phyloP scores from a whole-genome alignment of 345 rosid genomes.

The Eucalyptus pauciflora region DNA sequence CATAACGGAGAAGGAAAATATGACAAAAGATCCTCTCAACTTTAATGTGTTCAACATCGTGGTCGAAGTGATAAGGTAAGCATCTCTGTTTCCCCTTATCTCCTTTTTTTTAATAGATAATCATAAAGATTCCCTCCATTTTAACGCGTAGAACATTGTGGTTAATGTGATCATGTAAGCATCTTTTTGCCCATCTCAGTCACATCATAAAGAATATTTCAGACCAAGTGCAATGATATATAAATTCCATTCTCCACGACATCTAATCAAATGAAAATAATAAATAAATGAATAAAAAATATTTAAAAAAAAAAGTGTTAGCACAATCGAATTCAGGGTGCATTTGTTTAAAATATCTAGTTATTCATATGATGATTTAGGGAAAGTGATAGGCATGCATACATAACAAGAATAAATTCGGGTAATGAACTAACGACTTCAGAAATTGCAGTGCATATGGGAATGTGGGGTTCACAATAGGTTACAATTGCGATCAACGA shows the following conservation, averaged over 20 bases:
- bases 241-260: not conserved
- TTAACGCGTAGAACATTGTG: not conserved
- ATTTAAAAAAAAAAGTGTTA: too few relatives aligned
- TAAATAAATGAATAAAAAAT: not conserved
- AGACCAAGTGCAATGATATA: not conserved
- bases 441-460: conserved; percentile 21
- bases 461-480: conserved; percentile 26
- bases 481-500: conserved; percentile 22
- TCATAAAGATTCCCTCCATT: not conserved
- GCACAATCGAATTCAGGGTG: not conserved
- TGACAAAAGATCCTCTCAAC: conserved; percentile 22
- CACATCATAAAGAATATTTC: not conserved
- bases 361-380: not conserved
- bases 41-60: conserved; percentile 13
- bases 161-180: not conserved
- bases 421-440: not conserved
- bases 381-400: not conserved
- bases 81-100: not conserved
- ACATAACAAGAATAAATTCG: not conserved
- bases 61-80: conserved; percentile 21
- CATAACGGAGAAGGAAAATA: conserved; percentile 13
- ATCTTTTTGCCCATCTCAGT: too few relatives aligned
- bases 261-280: not conserved
- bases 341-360: not conserved
- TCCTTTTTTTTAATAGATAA: not conserved